phyloP scores from a whole-genome alignment of 257 asterid species.

The Thymus quinquecostatus region DNA sequence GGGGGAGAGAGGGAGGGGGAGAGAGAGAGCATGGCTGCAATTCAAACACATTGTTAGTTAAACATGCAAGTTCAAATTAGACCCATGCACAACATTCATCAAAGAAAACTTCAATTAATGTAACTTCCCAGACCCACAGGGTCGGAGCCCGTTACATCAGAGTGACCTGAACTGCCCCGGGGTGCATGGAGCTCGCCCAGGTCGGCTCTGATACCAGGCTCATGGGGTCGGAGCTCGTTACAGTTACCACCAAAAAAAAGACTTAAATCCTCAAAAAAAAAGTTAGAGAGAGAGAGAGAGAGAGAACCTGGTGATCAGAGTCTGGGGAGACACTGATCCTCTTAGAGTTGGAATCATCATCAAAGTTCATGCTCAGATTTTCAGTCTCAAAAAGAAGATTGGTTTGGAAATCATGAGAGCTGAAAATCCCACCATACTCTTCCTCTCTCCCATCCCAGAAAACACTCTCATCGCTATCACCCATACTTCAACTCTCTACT shows the following conservation, averaged over 20 bases:
- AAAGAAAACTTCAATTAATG: not conserved
- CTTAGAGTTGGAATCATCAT: conserved; percentile 27
- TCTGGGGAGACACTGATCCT: conserved; percentile 30
- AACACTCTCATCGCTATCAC: conserved; percentile 20
- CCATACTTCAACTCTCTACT: conserved; percentile 19
- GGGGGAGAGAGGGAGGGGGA: not conserved
- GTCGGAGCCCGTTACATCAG: no score
- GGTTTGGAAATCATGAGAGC: conserved; percentile 1
- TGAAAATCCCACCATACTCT: not conserved
- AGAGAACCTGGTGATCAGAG: conserved; percentile 33
- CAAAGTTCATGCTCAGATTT: conserved; percentile 2
- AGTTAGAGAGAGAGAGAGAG: not conserved
- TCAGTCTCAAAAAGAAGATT: not conserved
- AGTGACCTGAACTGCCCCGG: no score
- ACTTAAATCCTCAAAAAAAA: no score
- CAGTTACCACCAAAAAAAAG: not conserved
- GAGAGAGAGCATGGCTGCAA: not conserved
- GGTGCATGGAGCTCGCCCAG: no score
- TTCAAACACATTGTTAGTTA: not conserved
- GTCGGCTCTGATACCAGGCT: no score
- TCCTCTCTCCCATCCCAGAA: conserved; percentile 24
- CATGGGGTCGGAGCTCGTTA: no score
- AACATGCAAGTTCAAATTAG: not conserved
- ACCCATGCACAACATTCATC: not conserved
- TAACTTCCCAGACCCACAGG: no score